A percentile compares a stretch with the other conserved stretches of the same genome.
These are phyloP conservation scores for Eucalyptus curtisii DNA, from an alignment of 345 rosid species.

Conservation along the genomic window DNA sequence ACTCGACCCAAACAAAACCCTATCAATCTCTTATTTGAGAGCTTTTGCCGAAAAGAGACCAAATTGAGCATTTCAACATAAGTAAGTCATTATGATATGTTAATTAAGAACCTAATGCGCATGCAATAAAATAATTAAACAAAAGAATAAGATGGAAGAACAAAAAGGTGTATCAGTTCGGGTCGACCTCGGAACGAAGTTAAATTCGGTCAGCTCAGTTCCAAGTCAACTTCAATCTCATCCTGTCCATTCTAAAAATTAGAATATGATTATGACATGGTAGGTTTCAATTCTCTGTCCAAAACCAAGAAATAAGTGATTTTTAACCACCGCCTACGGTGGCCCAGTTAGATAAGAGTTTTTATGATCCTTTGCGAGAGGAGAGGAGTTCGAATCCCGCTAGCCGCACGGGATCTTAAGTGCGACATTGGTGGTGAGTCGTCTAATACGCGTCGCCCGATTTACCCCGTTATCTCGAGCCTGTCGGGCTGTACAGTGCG, in stretches of 20 bases:
- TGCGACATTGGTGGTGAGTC: too few species aligned
- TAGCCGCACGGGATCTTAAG: too few species aligned
- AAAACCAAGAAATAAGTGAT: background rate
- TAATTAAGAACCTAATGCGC: fast-evolving
- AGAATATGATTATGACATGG: fast-evolving
- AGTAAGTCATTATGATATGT: fast-evolving
- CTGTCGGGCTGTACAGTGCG: too few species aligned
- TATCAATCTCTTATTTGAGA: background rate
- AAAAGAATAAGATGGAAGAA: fast-evolving
- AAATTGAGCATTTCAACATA: fast-evolving
- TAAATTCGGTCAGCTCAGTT: background rate
- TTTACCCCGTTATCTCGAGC: too few species aligned
- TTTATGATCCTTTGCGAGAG: too few species aligned
- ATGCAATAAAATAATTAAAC: fast-evolving
- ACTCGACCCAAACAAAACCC: fast-evolving
- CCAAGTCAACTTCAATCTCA: too few species aligned
- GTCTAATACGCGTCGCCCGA: too few species aligned
- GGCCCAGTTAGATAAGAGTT: too few species aligned
- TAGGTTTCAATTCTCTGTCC: fast-evolving
- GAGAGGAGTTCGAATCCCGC: too few species aligned
- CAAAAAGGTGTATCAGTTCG: fast-evolving
- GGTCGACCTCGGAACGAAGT: fast-evolving
- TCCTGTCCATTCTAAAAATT: too few species aligned
- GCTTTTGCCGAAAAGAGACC: fast-evolving
- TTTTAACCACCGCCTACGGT: too few species aligned